These are phyloP conservation scores for Cephalotrichum gorgonifer DNA, from an alignment of 2,329 filamentous ascomycete species.

Conservation along the genomic window DNA sequence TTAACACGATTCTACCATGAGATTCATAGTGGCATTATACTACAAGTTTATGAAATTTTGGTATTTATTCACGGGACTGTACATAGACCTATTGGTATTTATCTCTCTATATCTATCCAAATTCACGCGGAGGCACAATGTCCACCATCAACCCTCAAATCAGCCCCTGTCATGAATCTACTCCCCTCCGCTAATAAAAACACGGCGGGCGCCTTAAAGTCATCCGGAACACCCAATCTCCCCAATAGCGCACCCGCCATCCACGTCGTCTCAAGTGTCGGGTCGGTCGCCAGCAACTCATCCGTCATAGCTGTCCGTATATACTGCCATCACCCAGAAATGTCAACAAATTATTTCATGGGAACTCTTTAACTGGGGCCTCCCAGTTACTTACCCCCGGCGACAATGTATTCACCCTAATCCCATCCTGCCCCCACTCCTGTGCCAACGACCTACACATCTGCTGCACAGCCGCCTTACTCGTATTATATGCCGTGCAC, in stretches of 20 bases:
- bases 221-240: slow-evolving; percentile 41
- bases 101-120: too few species aligned
- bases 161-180: slow-evolving; percentile 46
- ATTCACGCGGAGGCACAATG: slow-evolving; percentile 33
- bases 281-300: slow-evolving; percentile 29
- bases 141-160: slow-evolving; percentile 47
- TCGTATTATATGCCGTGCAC: slow-evolving; percentile 53
- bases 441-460: slow-evolving; percentile 48
- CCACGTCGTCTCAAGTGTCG: slow-evolving; percentile 40
- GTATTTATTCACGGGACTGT: too few species aligned
- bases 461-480: slow-evolving; percentile 51
- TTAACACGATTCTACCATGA: too few species aligned
- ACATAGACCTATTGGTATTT: too few species aligned
- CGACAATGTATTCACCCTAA: slow-evolving; percentile 56
- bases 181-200: slow-evolving; percentile 48
- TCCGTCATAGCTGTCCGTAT: slow-evolving; percentile 38
- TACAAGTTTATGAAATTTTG: too few species aligned
- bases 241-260: slow-evolving; percentile 43
- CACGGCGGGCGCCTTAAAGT: slow-evolving; percentile 46
- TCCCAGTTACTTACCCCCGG: slow-evolving; percentile 35
- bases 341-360: background rate
- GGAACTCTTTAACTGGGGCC: background rate
- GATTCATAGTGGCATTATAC: too few species aligned
- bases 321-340: slow-evolving; percentile 17
- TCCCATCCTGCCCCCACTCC: slow-evolving; percentile 52